Conservation (phyloP, 805 yeast species). For the Zygoascus flipseniorum region DNA sequence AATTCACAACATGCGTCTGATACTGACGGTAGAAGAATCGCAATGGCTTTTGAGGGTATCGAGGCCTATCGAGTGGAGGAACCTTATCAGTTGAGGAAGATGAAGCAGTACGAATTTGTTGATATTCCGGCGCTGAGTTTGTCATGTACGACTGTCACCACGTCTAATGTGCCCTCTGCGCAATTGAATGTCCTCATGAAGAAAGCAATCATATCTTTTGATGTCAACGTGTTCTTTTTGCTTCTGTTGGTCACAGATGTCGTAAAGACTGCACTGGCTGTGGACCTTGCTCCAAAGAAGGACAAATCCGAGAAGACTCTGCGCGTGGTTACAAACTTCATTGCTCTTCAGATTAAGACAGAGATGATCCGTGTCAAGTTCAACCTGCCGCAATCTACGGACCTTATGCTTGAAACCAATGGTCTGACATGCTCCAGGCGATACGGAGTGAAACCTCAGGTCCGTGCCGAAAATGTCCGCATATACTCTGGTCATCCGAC, state of each 20-base stretch:
- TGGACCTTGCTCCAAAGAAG: slow-evolving; percentile 3
- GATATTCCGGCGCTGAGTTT: slow-evolving; percentile 22
- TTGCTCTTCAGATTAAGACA: slow-evolving; percentile 24
- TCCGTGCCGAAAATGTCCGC: slow-evolving; percentile 32
- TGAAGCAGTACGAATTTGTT: slow-evolving; percentile 16
- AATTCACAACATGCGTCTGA: not conserved
- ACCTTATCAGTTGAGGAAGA: slow-evolving; percentile 16
- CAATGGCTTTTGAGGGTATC: slow-evolving; percentile 19
- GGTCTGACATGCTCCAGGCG: slow-evolving; percentile 25
- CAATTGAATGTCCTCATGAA: slow-evolving; percentile 18
- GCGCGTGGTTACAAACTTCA: not conserved
- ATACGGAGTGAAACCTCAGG: slow-evolving; percentile 23
- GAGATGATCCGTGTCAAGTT: slow-evolving; percentile 28
- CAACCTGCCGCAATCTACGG: slow-evolving; percentile 40
- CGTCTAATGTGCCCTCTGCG: slow-evolving; percentile 5
- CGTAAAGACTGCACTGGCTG: slow-evolving; percentile 33
- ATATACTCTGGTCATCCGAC: slow-evolving; percentile 45
- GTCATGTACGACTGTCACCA: slow-evolving; percentile 15
- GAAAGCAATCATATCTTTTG: slow-evolving; percentile 19
- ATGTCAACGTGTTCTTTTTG: slow-evolving; percentile 36
- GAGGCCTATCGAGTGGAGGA: slow-evolving; percentile 21
- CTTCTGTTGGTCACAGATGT: slow-evolving; percentile 38
- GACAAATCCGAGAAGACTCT: not conserved
- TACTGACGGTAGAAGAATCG: slow-evolving; percentile 18
- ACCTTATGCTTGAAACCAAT: slow-evolving; percentile 39